phyloP scores from a whole-genome alignment of 2,329 filamentous ascomycete genomes.

The Dothistroma pini region DNA sequence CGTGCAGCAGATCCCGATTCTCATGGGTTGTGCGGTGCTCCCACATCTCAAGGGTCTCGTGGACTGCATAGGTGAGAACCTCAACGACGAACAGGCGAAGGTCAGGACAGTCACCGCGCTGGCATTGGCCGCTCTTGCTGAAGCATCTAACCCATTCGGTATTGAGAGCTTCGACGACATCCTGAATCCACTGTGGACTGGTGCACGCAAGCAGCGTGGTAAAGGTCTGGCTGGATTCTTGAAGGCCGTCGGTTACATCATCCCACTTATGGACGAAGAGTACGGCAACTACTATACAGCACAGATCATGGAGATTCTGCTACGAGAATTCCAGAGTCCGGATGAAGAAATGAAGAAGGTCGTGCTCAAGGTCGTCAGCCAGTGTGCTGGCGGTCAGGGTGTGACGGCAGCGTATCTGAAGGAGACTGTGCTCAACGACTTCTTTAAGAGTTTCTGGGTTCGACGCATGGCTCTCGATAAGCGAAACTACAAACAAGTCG shows the following conservation, averaged over 20 bases:
- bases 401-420: slow-evolving; percentile 94
- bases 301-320: slow-evolving; percentile 97
- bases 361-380: slow-evolving; percentile 92
- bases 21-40: slow-evolving; percentile 96
- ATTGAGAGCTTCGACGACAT: slow-evolving; percentile 99
- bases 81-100: slow-evolving; percentile 97
- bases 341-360: slow-evolving; percentile 99
- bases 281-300: slow-evolving; percentile 99
- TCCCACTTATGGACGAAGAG: slow-evolving; percentile 98
- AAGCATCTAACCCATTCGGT: slow-evolving; percentile 96
- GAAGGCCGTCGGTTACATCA: slow-evolving; percentile 97
- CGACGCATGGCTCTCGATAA: slow-evolving; percentile 95
- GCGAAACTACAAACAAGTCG: slow-evolving; percentile 95
- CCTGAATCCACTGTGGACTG: slow-evolving; percentile 94
- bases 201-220: slow-evolving; percentile 90
- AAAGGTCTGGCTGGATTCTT: slow-evolving; percentile 94
- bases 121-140: slow-evolving; percentile 89
- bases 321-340: slow-evolving; percentile 92
- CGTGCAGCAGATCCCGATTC: slow-evolving; percentile 95
- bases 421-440: slow-evolving; percentile 89
- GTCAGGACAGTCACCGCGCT: slow-evolving; percentile 94
- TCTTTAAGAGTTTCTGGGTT: slow-evolving; percentile 99
- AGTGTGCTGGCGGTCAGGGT: slow-evolving; percentile 90
- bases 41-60: slow-evolving; percentile 94
- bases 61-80: slow-evolving; percentile 90